These are phyloP conservation scores for Sedum album DNA, from an alignment of 164 flowering plant genomes.

Conservation along the genomic window DNA sequence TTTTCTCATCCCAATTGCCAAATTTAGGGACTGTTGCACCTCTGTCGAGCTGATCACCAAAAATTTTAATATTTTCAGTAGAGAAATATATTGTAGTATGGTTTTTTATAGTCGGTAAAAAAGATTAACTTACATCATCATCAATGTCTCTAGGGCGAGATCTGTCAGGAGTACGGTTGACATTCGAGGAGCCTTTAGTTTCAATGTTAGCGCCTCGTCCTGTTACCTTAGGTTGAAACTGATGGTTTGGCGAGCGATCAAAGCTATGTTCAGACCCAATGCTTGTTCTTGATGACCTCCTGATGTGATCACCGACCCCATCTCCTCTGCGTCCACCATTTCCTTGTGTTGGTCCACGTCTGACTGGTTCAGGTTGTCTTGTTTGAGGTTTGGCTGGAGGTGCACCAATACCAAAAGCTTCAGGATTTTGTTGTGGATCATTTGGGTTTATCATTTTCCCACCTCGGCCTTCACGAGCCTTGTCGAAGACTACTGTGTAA, in stretches of 20 bases:
- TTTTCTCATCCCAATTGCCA: too few species aligned
- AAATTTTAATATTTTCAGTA: too few species aligned
- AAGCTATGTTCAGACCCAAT: constrained; percentile 37
- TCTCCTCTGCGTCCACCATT: constrained; percentile 13
- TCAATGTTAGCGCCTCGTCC: constrained; percentile 16
- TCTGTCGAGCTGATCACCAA: constrained; percentile 19
- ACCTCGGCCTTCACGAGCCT: too few species aligned
- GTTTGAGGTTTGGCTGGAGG: too few species aligned
- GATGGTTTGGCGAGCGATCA: constrained; percentile 45
- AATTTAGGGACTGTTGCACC: constrained; percentile 23
- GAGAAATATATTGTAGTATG: too few species aligned
- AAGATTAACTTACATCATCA: constrained; percentile 24
- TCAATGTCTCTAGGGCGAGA: constrained; percentile 29
- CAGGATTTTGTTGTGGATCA: too few species aligned
- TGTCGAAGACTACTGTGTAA: too few species aligned
- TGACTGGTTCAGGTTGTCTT: too few species aligned
- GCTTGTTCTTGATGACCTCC: constrained; percentile 19
- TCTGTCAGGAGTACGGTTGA: constrained; percentile 39
- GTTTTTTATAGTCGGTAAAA: too few species aligned
- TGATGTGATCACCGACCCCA: constrained; percentile 19
- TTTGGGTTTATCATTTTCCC: too few species aligned
- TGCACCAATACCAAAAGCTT: too few species aligned
- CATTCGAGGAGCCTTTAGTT: neutral
- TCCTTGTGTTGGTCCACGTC: constrained; percentile 11
- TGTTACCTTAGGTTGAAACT: constrained; percentile 24